A percentile compares a stretch with the other conserved stretches of the same genome.
Evolutionary conservation across 768 basidiomycete genomes (phyloP).

Genomic region (Hypsizygus marmoreus): DNA sequence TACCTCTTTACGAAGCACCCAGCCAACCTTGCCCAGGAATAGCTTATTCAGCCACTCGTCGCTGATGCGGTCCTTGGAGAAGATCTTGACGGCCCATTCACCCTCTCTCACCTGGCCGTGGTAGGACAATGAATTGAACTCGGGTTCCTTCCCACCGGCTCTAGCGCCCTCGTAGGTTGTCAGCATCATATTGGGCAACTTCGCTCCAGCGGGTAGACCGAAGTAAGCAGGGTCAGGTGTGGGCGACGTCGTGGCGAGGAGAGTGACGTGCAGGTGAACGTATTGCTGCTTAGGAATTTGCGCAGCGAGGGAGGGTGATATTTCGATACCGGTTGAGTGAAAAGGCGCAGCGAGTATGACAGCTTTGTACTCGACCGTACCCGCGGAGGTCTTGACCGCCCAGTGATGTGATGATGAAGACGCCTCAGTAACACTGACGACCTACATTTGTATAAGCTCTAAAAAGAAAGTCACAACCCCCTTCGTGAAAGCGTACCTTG

Average conservation of each 20-base stretch:
- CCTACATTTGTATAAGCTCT: constrained; percentile 35
- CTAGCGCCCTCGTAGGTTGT: constrained; percentile 69
- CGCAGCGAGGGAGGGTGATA: constrained; percentile 49
- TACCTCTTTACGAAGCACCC: constrained; percentile 83
- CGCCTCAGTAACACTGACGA: constrained; percentile 50
- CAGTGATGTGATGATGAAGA: constrained; percentile 47
- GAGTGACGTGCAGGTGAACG: constrained; percentile 84
- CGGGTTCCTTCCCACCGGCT: constrained; percentile 59
- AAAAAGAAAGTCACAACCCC: not conserved
- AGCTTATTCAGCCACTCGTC: constrained; percentile 70
- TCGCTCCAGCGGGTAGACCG: constrained; percentile 43
- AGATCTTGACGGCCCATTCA: constrained; percentile 86
- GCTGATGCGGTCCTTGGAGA: constrained; percentile 63
- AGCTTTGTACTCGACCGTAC: constrained; percentile 59
- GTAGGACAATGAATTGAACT: constrained; percentile 88
- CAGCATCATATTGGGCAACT: constrained; percentile 65
- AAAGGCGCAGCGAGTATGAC: constrained; percentile 89
- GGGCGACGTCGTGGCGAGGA: constrained; percentile 76
- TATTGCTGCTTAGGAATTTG: constrained; percentile 74
- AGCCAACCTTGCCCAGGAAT: constrained; percentile 70
- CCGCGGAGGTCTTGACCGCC: constrained; percentile 51
- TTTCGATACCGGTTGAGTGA: constrained; percentile 61
- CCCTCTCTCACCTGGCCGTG: constrained; percentile 58
- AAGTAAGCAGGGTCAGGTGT: constrained; percentile 70
- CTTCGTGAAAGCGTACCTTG: constrained; percentile 41